These are phyloP conservation scores for Taphrina populina DNA, from an alignment of 1,139 yeast species.

Conservation along the genomic window DNA sequence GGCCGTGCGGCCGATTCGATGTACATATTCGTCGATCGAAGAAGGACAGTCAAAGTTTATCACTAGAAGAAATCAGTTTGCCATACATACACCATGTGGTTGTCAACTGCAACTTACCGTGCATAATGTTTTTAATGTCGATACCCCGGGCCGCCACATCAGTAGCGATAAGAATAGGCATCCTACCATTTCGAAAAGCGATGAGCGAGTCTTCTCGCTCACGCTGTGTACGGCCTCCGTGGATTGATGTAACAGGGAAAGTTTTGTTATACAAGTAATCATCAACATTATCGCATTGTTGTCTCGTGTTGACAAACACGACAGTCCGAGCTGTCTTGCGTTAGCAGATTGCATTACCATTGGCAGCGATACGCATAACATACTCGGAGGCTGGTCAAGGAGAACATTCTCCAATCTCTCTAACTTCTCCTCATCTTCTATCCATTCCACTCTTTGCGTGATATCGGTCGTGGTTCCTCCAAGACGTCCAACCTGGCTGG, in stretches of 20 bases:
- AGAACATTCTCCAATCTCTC: neutral
- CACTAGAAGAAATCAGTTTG: too few relatives aligned
- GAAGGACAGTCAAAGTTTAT: constrained; percentile 84
- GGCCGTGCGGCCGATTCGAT: constrained; percentile 94
- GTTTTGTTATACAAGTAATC: neutral
- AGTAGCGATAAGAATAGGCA: constrained; percentile 88
- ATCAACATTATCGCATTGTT: constrained; percentile 1
- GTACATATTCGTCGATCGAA: constrained; percentile 92
- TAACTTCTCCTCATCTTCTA: neutral
- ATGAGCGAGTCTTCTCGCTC: constrained; percentile 46
- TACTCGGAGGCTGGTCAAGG: constrained; percentile 41
- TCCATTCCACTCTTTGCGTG: constrained; percentile 1
- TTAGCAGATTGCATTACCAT: neutral
- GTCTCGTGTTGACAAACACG: constrained; percentile 1
- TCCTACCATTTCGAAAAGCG: constrained; percentile 94
- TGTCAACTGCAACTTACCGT: too few relatives aligned
- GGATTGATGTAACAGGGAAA: neutral
- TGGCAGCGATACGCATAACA: neutral
- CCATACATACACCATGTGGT: too few relatives aligned
- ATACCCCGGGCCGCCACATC: constrained; percentile 98
- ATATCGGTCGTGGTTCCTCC: constrained; percentile 10
- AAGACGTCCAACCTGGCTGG: constrained; percentile 57
- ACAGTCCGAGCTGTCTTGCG: constrained; percentile 2
- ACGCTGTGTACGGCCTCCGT: constrained; percentile 6
- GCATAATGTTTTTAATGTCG: constrained; percentile 94